Conservation (phyloP, 768 basidiomycete species). For the Neoboletus brunneissimus region DNA sequence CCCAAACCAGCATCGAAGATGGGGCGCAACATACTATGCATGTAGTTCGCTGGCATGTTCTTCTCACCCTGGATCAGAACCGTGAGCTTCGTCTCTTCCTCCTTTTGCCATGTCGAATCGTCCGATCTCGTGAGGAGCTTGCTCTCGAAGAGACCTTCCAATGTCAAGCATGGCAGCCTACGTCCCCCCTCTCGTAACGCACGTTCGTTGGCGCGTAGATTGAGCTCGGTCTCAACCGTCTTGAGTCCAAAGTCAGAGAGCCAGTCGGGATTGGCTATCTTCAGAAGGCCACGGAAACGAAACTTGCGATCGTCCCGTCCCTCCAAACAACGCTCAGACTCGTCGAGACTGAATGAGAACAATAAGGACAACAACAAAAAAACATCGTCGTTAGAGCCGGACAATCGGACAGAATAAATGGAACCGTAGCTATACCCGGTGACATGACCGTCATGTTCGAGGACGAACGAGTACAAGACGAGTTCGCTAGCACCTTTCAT, state of each 20-base stretch:
- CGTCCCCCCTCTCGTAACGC: constrained; percentile 21
- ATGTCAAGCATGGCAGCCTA: constrained; percentile 30
- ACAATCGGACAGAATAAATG: not conserved
- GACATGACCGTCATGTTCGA: constrained; percentile 26
- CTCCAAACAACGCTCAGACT: constrained; percentile 39
- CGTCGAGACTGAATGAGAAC: constrained; percentile 43
- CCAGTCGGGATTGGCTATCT: constrained; percentile 45
- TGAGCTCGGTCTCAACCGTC: constrained; percentile 44
- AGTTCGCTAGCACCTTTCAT: constrained; percentile 9
- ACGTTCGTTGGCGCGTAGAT: constrained; percentile 35
- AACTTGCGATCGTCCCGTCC: constrained; percentile 35
- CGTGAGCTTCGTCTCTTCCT: constrained; percentile 30
- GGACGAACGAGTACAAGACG: constrained; percentile 30
- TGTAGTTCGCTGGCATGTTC: constrained; percentile 38
- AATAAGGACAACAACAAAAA: not conserved
- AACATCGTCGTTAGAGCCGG: not conserved
- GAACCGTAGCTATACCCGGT: constrained; percentile 21
- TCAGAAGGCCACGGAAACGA: constrained; percentile 51
- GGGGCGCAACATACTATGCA: constrained; percentile 34
- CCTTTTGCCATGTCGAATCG: constrained; percentile 14
- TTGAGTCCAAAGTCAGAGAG: constrained; percentile 46
- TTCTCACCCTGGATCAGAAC: constrained; percentile 44
- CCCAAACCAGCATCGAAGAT: not conserved
- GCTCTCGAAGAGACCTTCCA: constrained; percentile 34
- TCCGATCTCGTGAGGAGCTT: constrained; percentile 13